Evolutionary conservation across 805 yeast species (phyloP).

Genomic region (Candida taoyuanica): DNA sequence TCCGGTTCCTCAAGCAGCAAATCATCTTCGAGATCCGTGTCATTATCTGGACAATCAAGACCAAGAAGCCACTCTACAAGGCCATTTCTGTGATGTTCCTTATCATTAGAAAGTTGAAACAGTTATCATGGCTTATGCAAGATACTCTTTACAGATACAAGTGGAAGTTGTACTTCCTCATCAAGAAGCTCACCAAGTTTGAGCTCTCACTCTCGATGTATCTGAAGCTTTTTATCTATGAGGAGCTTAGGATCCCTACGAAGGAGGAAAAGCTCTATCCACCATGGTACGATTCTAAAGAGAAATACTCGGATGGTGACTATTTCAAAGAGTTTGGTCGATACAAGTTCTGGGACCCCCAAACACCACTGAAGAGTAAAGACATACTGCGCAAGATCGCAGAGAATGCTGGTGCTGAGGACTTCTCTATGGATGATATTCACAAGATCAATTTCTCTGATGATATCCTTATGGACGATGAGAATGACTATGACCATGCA

Average conservation of each 20-base stretch:
- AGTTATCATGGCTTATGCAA: slow-evolving; percentile 20
- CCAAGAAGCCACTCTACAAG: slow-evolving; percentile 13
- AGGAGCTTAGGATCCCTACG: slow-evolving; percentile 14
- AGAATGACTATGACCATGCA: not conserved
- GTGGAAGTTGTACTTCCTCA: slow-evolving; percentile 19
- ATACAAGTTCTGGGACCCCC: slow-evolving; percentile 8
- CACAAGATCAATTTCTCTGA: slow-evolving; percentile 1
- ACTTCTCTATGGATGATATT: slow-evolving; percentile 3
- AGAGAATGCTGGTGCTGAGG: slow-evolving; percentile 2
- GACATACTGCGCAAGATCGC: not conserved
- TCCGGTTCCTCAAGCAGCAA: slow-evolving; percentile 11
- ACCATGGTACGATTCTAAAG: slow-evolving; percentile 12
- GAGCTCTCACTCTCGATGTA: slow-evolving; percentile 14
- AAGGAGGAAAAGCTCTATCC: slow-evolving; percentile 7
- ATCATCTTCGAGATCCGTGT: slow-evolving; percentile 11
- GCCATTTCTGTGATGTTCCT: slow-evolving; percentile 11
- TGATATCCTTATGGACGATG: slow-evolving; percentile 5
- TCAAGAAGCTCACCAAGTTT: slow-evolving; percentile 12
- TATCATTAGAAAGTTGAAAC: slow-evolving; percentile 16
- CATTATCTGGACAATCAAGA: slow-evolving; percentile 13
- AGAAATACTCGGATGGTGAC: slow-evolving; percentile 19
- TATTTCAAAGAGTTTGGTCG: slow-evolving; percentile 19
- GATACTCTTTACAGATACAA: slow-evolving; percentile 21
- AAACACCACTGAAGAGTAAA: not conserved
- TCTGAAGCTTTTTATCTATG: slow-evolving; percentile 16